Evolutionary conservation across 805 yeast species (phyloP).

Genomic region (Torulaspora quercuum): DNA sequence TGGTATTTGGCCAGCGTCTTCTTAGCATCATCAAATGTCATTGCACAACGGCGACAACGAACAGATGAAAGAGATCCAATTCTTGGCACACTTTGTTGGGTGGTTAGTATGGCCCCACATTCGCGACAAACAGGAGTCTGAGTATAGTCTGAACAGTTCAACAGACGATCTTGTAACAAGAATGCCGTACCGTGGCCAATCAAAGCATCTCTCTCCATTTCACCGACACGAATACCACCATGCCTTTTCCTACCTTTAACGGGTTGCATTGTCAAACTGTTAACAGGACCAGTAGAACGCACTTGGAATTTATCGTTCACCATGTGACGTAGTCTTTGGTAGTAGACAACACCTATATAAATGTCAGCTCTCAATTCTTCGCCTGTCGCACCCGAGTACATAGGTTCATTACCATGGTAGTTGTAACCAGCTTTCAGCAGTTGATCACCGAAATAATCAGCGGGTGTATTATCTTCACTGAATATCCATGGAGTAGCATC

Average conservation of each 20-base stretch:
- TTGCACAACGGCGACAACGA: conserved; percentile 90
- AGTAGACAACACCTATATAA: conserved; percentile 94
- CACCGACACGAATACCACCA: conserved; percentile 99
- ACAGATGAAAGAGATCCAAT: conserved; percentile 75
- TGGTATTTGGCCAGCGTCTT: conserved; percentile 38
- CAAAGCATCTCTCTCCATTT: conserved; percentile 98
- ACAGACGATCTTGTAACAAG: conserved; percentile 87
- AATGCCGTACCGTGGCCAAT: conserved; percentile 98
- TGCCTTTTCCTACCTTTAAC: conserved; percentile 98
- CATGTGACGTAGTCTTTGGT: conserved; percentile 98
- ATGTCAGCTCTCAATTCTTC: conserved; percentile 95
- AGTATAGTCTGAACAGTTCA: conserved; percentile 93
- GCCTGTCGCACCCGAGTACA: conserved; percentile 98
- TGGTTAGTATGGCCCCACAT: conserved; percentile 88
- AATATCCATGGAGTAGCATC: conserved; percentile 97
- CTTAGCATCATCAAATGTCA: conserved; percentile 56
- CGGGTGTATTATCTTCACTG: conserved; percentile 89
- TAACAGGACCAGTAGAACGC: conserved; percentile 97
- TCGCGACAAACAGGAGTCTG: conserved; percentile 85
- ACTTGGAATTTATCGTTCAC: conserved; percentile 99
- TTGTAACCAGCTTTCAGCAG: conserved; percentile 84
- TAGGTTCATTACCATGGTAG: conserved; percentile 97
- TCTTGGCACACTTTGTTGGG: conserved; percentile 88
- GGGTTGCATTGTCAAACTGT: conserved; percentile 96
- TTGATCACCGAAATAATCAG: conserved; percentile 96